These are phyloP conservation scores for Salvia hispanica DNA, from an alignment of 257 asterid species.

Conservation along the genomic window DNA sequence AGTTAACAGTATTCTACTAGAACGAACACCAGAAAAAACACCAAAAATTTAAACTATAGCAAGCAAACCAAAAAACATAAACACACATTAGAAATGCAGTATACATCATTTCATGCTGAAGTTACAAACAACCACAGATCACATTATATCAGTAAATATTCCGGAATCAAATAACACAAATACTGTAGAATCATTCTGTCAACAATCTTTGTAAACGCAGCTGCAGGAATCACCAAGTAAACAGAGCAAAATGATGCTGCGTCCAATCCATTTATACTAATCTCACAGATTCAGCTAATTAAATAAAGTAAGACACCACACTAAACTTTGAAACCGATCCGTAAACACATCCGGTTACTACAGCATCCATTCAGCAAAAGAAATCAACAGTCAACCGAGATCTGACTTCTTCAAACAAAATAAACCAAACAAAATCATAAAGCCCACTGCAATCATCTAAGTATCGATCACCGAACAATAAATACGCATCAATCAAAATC, in stretches of 20 bases:
- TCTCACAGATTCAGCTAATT: conserved; percentile 11
- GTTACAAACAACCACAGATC: conserved; percentile 3
- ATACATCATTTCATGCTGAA: conserved; percentile 22
- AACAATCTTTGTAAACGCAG: conserved; percentile 5
- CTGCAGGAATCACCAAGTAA: conserved; percentile 4
- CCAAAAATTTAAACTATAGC: not conserved
- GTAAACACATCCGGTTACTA: conserved; percentile 6
- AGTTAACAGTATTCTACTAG: not conserved
- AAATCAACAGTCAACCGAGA: conserved; percentile 33
- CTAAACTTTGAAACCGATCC: conserved; percentile 24
- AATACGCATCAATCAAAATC: not conserved
- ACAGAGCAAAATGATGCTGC: not conserved
- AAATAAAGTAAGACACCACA: conserved; percentile 17
- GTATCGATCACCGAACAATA: conserved; percentile 10
- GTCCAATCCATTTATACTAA: not conserved
- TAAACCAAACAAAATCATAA: conserved; percentile 9
- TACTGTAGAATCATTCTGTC: not conserved
- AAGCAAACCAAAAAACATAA: conserved; percentile 8
- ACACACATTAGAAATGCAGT: not conserved
- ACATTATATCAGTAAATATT: not conserved
- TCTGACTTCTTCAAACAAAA: conserved; percentile 28
- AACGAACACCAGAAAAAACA: not conserved
- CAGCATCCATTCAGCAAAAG: conserved; percentile 20
- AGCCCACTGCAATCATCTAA: not conserved
- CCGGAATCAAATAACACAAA: not conserved